Percentiles rank a stretch among this genome's conserved stretches.
phyloP scores from a whole-genome alignment of 2,329 filamentous ascomycete species.

The Peltaster fructicola region DNA sequence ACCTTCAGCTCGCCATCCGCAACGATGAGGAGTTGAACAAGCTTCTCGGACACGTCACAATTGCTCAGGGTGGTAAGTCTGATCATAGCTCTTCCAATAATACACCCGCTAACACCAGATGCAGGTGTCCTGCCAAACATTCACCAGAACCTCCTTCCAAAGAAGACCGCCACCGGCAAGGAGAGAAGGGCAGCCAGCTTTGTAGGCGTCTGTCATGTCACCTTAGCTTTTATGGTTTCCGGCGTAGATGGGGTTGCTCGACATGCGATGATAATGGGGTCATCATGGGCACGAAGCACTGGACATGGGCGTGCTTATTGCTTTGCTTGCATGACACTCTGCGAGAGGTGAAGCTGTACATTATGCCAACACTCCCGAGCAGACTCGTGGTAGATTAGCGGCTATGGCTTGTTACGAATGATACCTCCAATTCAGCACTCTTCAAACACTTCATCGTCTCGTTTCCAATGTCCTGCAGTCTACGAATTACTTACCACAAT shows the following conservation, averaged over 20 bases:
- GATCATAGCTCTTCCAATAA: too few species aligned
- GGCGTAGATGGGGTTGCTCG: conserved; percentile 16
- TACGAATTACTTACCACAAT: too few species aligned
- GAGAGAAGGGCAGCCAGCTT: conserved; percentile 88
- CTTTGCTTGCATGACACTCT: too few species aligned
- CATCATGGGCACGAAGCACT: conserved; percentile 10
- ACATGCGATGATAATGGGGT: conserved; percentile 17
- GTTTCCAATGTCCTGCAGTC: too few species aligned
- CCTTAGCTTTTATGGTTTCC: conserved; percentile 12
- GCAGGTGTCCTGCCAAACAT: conserved; percentile 96
- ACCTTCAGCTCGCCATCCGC: conserved; percentile 96
- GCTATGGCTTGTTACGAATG: too few species aligned
- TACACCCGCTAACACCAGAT: too few species aligned
- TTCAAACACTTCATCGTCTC: too few species aligned
- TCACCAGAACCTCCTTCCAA: conserved; percentile 93
- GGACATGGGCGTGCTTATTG: conserved; percentile 5
- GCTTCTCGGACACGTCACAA: conserved; percentile 87
- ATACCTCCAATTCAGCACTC: too few species aligned
- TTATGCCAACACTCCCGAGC: too few species aligned
- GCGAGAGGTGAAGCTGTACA: not conserved
- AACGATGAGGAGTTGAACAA: conserved; percentile 99
- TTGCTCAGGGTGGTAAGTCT: conserved; percentile 92
- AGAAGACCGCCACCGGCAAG: conserved; percentile 79
- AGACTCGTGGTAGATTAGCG: too few species aligned
- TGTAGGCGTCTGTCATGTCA: conserved; percentile 36